Base-by-base conservation (phyloP, 2,329 filamentous ascomycete genomes). In the Sclerotiophoma versabilis region DNA sequence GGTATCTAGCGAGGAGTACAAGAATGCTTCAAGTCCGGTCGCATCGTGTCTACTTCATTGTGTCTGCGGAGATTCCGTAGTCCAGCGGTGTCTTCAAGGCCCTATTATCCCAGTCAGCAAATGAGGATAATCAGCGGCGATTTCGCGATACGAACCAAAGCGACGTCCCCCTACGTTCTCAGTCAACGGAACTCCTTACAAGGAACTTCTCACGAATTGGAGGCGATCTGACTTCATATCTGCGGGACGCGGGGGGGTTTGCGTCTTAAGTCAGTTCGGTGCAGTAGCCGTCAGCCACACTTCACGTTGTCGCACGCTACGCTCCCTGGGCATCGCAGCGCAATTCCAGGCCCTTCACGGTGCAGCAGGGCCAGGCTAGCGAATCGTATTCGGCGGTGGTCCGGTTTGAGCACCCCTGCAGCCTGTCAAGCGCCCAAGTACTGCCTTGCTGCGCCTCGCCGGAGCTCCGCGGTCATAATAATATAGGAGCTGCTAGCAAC, bases 231-330 rank as follows among this genome's bases (percentile, higher is more conserved):
- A 25, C 34, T 27, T 29, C 14, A 30, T 20, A 22, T 8, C 14
- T 26, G 37, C 30, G 26, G n/a, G 19, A 22, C 29, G 23, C 30
- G 45, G 51, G 51, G 39, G 44, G 22, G 15, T 22, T 29, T n/a
- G 9, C 26, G 19, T 19, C 27, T 54, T 54, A 54, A 49, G 27
- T 22, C 33, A 17, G 10, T 17, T 29, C 26, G 26, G 23, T 34
- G 45, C 51, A 48, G 32, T 26, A 43, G 32, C 37, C 38, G 33
- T 49, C 37, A 49, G 51, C 44, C 45, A 44, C 51, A 39, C n/a
- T 41, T 54, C 26, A 37, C 25, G 23, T 48, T 38, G 38, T 48
- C 37, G 43, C 50, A 48, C 44, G 39, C 51, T 54, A 49, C 22
- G 17, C 37, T 39, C 45, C 36, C 36, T 49, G 36, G 14, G 14